Evolutionary conservation across 2,329 filamentous ascomycete species (phyloP).

Genomic region (Fusarium paranaense): DNA sequence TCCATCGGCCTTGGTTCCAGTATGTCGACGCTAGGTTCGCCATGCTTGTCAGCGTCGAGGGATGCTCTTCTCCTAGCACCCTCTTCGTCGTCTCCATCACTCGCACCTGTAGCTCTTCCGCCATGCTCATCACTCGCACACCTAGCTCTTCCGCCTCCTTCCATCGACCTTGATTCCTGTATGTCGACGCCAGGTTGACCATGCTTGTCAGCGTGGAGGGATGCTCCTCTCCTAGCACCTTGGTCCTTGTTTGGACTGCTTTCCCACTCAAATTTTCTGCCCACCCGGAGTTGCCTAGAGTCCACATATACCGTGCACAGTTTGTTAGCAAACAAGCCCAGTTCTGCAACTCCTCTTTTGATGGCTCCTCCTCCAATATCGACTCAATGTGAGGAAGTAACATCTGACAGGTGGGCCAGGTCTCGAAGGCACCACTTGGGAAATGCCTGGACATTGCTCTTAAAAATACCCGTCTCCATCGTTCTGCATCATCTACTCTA

Average conservation of each 20-base stretch:
- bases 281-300: not conserved
- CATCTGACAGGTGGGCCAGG: not conserved
- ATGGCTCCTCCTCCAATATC: not conserved
- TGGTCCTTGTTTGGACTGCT: not conserved
- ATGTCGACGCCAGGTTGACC: not conserved
- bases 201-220: not conserved
- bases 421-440: not conserved
- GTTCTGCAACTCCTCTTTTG: not conserved
- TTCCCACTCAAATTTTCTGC: not conserved
- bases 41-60: not conserved
- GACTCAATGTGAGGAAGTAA: conserved; percentile 13
- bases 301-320: not conserved
- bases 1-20: not conserved
- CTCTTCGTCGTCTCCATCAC: no score
- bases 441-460: conserved; percentile 10
- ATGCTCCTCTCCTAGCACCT: not conserved
- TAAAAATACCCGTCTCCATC: conserved; percentile 5
- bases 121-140: no score
- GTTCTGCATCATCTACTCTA: fast-evolving
- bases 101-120: not conserved
- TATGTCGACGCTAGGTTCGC: not conserved
- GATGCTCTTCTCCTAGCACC: no score
- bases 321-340: not conserved
- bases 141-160: conserved; percentile 1
- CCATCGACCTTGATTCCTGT: not conserved